These are phyloP conservation scores for Nicotiana rustica DNA, from an alignment of 305 asterid species.

Conservation along the genomic window DNA sequence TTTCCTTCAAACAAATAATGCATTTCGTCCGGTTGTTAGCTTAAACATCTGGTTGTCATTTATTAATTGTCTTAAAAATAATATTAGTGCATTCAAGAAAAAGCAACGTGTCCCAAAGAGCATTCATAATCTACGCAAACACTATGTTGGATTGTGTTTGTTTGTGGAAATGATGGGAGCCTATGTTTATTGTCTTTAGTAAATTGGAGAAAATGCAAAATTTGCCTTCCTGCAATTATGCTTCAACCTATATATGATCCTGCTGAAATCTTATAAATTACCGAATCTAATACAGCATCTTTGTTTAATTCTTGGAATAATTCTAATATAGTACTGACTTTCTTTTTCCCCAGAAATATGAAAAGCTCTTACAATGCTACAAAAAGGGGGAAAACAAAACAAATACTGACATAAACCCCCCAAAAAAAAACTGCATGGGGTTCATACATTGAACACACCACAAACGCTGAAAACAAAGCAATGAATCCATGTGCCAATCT, in stretches of 20 bases:
- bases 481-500: constrained; percentile 10
- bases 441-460: constrained; percentile 23
- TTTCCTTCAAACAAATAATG: constrained; percentile 26
- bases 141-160: constrained; percentile 30
- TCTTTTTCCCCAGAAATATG: background rate
- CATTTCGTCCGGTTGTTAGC: constrained; percentile 20
- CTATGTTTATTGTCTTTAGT: background rate
- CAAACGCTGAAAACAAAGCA: constrained; percentile 14
- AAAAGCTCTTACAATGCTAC: background rate
- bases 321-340: background rate
- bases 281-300: background rate
- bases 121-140: background rate
- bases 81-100: constrained; percentile 8
- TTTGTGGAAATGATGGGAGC: constrained; percentile 2
- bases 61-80: background rate
- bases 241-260: background rate
- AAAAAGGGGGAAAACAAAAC: background rate
- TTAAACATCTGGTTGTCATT: background rate
- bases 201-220: background rate
- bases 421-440: constrained; percentile 10
- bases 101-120: background rate
- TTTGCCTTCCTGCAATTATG: background rate
- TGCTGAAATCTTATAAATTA: background rate
- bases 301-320: background rate
- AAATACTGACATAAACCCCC: background rate